Evolutionary conservation across 208 protist genomes (phyloP).

Genomic region (Acanthamoeba healyi): DNA sequence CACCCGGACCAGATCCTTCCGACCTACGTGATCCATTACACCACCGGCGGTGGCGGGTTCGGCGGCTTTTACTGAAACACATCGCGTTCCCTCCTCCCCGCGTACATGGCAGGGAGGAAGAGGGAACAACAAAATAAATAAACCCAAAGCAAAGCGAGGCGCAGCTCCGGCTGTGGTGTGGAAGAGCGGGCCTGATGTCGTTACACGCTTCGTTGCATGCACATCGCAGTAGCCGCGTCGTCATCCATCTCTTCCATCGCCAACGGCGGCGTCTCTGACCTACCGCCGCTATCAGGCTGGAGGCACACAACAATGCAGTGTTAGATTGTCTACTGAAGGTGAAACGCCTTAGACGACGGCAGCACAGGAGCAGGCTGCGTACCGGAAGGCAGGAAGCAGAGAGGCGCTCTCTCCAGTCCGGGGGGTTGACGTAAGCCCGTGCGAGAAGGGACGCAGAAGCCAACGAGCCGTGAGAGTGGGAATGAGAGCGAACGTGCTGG

Average conservation of each 20-base stretch:
- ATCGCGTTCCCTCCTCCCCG: no score
- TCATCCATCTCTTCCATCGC: background rate
- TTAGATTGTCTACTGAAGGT: no score
- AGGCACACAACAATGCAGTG: no score
- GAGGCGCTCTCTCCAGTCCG: background rate
- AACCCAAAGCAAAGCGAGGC: background rate
- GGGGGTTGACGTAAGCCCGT: background rate
- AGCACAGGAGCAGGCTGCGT: background rate
- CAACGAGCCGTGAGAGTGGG: background rate
- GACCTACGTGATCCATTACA: constrained; percentile 64
- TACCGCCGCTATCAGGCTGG: background rate
- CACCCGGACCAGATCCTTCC: constrained; percentile 40
- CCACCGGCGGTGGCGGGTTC: background rate
- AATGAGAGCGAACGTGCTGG: background rate
- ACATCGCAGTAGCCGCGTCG: background rate
- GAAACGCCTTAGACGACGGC: background rate
- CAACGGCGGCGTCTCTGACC: background rate
- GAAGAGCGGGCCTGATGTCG: no score
- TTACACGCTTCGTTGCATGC: background rate
- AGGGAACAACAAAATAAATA: background rate
- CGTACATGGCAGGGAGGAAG: no score
- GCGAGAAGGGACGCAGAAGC: background rate
- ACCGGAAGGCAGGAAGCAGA: background rate
- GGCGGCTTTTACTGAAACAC: background rate
- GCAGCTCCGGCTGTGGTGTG: no score